Evolutionary conservation across 1,284 basidiomycete genomes (phyloP), one percentile per base, ranked within the genome.

Genomic region (Puccinia sorghi): DNA sequence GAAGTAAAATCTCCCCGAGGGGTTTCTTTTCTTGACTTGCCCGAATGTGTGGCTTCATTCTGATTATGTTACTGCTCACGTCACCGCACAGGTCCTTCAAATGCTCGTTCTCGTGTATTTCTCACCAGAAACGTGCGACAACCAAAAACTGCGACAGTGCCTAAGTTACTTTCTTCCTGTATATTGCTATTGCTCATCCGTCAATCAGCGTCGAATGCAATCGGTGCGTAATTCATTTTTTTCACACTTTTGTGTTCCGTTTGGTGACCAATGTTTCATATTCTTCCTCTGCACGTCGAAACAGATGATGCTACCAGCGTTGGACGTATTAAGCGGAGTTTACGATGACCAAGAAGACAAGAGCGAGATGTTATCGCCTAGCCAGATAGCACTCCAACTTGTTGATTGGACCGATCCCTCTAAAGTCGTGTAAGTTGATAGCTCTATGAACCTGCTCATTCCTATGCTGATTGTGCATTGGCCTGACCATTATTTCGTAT

Each of bases 141-240:
- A 97, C 83, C 91, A 92, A 82, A 89, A 93, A 80, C 86, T 98
- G 41, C 88, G 94, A 74, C 96, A 98, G 85, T 97, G 94, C 84
- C 86, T 99, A 37, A 91, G 93, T 22, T 98, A 98, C 86, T 98
- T 98, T 87, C 91, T 99, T 86, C 94, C 94, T 0, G 90, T 94
- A 0, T 98, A 93, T 84, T 93, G 93, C 84, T 95, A 92, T 84
- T 93, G 93, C 0, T 91, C 92, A 0, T 85, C 89, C 1, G 85
- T 84, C 20, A 96, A 97, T 83, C 95, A 97, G 86, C 86, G 88
- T 13, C 87, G 89, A 32, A 89, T 96, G 88, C 90, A 90, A 82
- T 88, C 89, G 81, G 93, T 93, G 78, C 80, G 88, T 83, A 4
- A 1, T 81, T 5, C 39, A 13, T 12, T n/a, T 15, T 37, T n/a